Conservation (phyloP, 2,329 filamentous ascomycete genomes). For the Fusarium sp. region DNA sequence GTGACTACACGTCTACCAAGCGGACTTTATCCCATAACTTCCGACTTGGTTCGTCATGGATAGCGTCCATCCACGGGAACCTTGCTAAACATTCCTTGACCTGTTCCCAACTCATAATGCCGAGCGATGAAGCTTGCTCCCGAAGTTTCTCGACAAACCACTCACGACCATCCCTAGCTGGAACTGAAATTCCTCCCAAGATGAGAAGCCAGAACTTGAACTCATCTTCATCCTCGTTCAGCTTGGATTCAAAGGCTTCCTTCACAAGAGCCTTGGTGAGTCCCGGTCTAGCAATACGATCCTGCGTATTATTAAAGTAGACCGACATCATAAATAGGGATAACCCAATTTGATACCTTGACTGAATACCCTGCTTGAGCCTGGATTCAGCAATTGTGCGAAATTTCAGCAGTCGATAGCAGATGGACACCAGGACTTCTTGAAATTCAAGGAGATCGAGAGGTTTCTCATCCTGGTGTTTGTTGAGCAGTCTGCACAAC, state of each 20-base stretch:
- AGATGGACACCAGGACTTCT: neutral
- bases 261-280: neutral
- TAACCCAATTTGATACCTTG: neutral
- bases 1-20: neutral
- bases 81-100: neutral
- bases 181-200: neutral
- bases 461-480: neutral
- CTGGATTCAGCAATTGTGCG: neutral
- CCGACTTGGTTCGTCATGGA: neutral
- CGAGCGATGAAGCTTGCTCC: neutral
- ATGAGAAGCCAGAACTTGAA: neutral
- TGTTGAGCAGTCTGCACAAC: neutral
- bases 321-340: neutral
- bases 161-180: neutral
- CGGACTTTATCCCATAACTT: neutral
- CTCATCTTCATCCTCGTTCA: fast-evolving
- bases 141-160: neutral
- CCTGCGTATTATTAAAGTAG: neutral
- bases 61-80: neutral
- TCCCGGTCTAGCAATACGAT: neutral
- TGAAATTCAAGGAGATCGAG: neutral
- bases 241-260: fast-evolving
- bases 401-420: neutral
- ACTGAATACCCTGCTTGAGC: neutral
- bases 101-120: neutral